Evolutionary conservation across 495 filamentous ascomycete species (phyloP).

Genomic region (Aspergillus olivimuriae): DNA sequence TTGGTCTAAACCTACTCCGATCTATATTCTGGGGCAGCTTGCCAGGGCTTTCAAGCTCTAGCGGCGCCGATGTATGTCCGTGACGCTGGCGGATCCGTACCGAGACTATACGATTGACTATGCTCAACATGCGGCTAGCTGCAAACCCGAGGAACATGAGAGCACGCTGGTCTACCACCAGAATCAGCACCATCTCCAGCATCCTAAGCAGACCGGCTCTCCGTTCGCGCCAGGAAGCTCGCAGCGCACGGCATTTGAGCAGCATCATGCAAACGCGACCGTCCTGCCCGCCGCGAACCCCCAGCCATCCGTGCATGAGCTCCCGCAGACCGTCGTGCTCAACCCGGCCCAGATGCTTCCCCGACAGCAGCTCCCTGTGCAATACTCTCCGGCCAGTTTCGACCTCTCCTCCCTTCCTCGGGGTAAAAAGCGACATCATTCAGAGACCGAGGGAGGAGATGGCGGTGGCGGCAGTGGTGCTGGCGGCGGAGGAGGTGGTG

Average conservation of each 20-base stretch:
- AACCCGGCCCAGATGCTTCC: constrained; percentile 28
- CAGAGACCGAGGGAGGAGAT: constrained; percentile 14
- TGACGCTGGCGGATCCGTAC: constrained; percentile 37
- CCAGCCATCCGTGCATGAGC: constrained; percentile 22
- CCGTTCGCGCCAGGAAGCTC: constrained; percentile 24
- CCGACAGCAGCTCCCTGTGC: constrained; percentile 27
- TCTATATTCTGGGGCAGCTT: constrained; percentile 15
- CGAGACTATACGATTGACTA: constrained; percentile 35
- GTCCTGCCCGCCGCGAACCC: constrained; percentile 22
- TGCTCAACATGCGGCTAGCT: constrained; percentile 24
- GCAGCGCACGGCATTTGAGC: constrained; percentile 26
- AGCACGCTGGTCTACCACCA: constrained; percentile 30
- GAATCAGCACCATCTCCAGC: constrained; percentile 23
- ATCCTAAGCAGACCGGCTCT: constrained; percentile 23
- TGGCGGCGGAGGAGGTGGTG: constrained; percentile 16
- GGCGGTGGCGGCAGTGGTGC: too few species aligned
- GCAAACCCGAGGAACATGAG: constrained; percentile 28
- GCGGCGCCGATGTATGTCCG: constrained; percentile 39
- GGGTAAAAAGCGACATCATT: constrained; percentile 26
- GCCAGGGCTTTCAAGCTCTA: constrained; percentile 36
- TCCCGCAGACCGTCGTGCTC: constrained; percentile 23
- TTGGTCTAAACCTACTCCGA: background rate
- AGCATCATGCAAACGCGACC: constrained; percentile 25
- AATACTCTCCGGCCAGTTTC: constrained; percentile 25
- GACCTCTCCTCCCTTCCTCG: constrained; percentile 23